A percentile compares a stretch with the other conserved stretches of the same genome.
Evolutionary conservation across 164 flowering plant genomes (phyloP).

Genomic region (Aristolochia contorta): DNA sequence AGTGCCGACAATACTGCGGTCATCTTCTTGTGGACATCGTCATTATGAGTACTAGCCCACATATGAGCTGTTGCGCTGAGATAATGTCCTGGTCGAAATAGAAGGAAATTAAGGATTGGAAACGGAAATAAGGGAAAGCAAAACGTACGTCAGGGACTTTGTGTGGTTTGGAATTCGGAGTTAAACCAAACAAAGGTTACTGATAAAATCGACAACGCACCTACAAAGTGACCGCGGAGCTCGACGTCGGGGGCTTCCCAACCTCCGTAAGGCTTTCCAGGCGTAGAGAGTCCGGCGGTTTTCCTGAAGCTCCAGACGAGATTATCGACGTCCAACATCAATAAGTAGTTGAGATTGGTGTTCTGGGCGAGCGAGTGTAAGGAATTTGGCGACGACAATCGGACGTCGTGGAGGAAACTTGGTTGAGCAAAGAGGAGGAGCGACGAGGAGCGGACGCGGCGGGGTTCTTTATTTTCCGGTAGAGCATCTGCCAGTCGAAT

Average conservation of each 20-base stretch:
- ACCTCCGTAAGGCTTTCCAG: conserved; percentile 62
- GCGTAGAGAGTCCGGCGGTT: conserved; percentile 60
- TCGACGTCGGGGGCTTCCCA: conserved; percentile 64
- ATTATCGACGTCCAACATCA: conserved; percentile 72
- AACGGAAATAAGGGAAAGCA: neutral
- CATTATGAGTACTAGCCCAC: conserved; percentile 92
- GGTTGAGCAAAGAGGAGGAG: conserved; percentile 33
- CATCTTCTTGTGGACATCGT: conserved; percentile 54
- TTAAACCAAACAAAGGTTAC: neutral
- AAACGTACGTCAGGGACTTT: neutral
- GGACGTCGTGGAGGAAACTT: conserved; percentile 65
- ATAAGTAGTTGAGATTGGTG: conserved; percentile 82
- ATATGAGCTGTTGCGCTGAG: conserved; percentile 78
- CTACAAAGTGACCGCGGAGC: conserved; percentile 97
- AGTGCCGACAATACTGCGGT: conserved; percentile 51
- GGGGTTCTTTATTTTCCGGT: conserved; percentile 39
- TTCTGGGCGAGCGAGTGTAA: conserved; percentile 60
- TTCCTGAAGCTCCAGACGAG: conserved; percentile 87
- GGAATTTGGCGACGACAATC: conserved; percentile 39
- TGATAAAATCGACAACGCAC: conserved; percentile 15
- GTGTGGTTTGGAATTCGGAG: neutral
- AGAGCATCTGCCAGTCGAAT: conserved; percentile 48
- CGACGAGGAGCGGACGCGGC: conserved; percentile 5
- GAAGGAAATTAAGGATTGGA: neutral
- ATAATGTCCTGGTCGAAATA: conserved; percentile 54